A percentile compares a stretch with the other conserved stretches of the same genome.
Conservation (phyloP, 75 land plant genomes). For the Isoetes taiwanensis region DNA sequence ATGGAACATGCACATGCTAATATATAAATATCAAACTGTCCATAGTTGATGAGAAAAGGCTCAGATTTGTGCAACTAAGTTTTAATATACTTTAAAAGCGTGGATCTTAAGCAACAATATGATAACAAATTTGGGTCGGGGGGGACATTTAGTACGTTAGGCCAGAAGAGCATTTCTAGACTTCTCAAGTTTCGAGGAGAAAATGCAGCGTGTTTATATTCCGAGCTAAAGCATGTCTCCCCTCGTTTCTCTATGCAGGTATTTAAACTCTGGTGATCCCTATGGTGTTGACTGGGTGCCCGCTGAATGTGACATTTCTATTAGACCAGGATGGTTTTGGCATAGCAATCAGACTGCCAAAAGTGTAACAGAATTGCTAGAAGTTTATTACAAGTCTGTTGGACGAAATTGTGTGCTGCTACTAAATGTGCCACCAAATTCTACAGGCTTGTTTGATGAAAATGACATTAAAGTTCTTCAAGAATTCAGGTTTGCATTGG, state of each 20-base stretch:
- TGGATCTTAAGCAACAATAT: no score
- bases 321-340: slow-evolving; percentile 93
- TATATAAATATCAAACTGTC: no score
- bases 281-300: slow-evolving; percentile 79
- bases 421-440: slow-evolving; percentile 80
- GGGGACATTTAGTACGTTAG: no score
- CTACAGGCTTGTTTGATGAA: slow-evolving; percentile 55
- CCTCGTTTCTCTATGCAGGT: slow-evolving; percentile 43
- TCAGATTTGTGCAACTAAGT: no score
- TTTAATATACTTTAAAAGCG: no score
- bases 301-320: slow-evolving; percentile 88
- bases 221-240: no score
- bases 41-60: no score
- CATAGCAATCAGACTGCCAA: slow-evolving; percentile 55
- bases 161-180: no score
- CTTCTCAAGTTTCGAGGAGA: no score
- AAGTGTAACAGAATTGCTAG: slow-evolving; percentile 34
- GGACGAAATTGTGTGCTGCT: slow-evolving; percentile 84
- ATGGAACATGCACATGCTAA: no score
- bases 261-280: slow-evolving; percentile 59
- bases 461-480: slow-evolving; percentile 33
- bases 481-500: slow-evolving; percentile 37
- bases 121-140: no score
- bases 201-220: no score
- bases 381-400: slow-evolving; percentile 75